Percentiles rank a stretch among this genome's conserved stretches.
Evolutionary conservation across 305 asterid species (phyloP).

Genomic region (Vinca major): DNA sequence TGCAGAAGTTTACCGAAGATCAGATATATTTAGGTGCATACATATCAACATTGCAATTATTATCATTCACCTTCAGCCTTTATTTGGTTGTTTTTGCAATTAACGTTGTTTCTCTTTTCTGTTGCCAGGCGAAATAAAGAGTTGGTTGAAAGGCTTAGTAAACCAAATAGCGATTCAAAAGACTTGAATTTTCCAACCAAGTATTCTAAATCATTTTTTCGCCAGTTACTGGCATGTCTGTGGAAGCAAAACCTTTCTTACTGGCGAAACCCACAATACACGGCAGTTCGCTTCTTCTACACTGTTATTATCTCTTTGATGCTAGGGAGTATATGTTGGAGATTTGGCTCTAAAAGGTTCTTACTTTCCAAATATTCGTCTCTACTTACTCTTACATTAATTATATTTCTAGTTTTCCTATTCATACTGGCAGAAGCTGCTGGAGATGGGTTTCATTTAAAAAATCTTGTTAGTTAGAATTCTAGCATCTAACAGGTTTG

Average conservation of each 20-base stretch:
- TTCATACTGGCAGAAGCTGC: not conserved
- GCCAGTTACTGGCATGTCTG: constrained; percentile 75
- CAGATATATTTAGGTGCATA: constrained; percentile 61
- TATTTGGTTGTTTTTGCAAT: constrained; percentile 14
- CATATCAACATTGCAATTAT: not conserved
- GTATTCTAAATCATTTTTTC: constrained; percentile 49
- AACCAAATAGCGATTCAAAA: constrained; percentile 59
- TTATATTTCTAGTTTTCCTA: not conserved
- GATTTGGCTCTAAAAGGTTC: constrained; percentile 84
- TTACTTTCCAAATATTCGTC: constrained; percentile 8
- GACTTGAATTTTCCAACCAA: constrained; percentile 66
- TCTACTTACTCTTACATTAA: not conserved
- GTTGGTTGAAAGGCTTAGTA: constrained; percentile 76
- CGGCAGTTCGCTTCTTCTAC: constrained; percentile 92
- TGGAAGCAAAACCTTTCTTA: constrained; percentile 92
- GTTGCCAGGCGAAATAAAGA: constrained; percentile 53
- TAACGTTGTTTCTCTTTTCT: constrained; percentile 14
- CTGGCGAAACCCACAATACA: constrained; percentile 98
- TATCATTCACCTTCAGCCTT: constrained; percentile 5
- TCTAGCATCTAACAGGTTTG: not conserved
- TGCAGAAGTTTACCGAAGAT: constrained; percentile 72
- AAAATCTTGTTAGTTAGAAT: not conserved
- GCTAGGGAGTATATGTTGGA: constrained; percentile 93
- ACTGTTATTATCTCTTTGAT: constrained; percentile 76
- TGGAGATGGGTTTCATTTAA: not conserved